Evolutionary conservation across 805 yeast species (phyloP), one percentile per base, ranked within the genome.

Genomic region (Millerozyma miso): DNA sequence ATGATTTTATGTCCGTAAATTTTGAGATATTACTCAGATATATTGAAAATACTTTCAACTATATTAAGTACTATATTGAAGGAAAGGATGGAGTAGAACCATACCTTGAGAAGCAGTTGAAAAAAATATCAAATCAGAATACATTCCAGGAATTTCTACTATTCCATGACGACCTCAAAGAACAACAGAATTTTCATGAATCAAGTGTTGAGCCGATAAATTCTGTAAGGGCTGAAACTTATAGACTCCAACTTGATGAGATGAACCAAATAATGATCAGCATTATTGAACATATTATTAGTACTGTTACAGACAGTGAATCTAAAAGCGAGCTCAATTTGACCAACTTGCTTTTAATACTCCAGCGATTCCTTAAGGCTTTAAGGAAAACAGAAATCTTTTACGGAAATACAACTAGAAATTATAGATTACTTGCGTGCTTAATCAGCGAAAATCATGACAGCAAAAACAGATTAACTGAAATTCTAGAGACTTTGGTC

Each of bases 1-100:
- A 23, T 23, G 10, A 23, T 7, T 10, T 23, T 23, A 7, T 23
- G 29, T 7, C 6, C 29, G 6, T 23, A 23, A 23, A 10, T 6
- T 23, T 23, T 10, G 29, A 23, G 10, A 10, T 23, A 7, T 23
- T 23, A 23, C 29, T 67, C 42, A 61, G 56, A 44, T 69, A 48
- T 37, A 44, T 65, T 23, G 73, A 69, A 48, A 60, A 59, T 29
- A 66, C 76, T 0, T 58, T 57, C 42, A 54, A 49, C 3, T 59
- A 60, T 38, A 48, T 59, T 3, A 40, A 23, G 10, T 23, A 23
- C 10, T 23, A 23, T 10, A 23, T 23, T 23, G 29, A 23, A 23
- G 29, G 10, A 10, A 23, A 23, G 6, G 29, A 23, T 10, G 29
- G 29, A 10, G n/a, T n/a, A n/a, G 10, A 10, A 23, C 10, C 10